Evolutionary conservation across 1,139 yeast genomes (phyloP), one percentile per base, ranked within the genome.

Genomic region (Debaryomyces sp.): DNA sequence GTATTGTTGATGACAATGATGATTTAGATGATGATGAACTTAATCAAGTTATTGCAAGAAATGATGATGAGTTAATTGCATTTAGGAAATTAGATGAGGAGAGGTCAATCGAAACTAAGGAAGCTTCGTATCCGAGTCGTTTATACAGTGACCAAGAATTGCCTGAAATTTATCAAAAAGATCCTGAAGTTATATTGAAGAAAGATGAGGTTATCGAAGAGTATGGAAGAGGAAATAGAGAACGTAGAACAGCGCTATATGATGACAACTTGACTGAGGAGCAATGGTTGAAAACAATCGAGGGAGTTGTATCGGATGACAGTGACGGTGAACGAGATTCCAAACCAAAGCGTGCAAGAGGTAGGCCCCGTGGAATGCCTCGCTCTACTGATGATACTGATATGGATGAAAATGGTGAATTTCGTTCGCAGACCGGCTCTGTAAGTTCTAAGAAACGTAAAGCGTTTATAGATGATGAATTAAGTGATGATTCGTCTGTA

Each of bases 221-320:
- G 24, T 79, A 81, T 47, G 85, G 84, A 7, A 78, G 89, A 62
- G 87, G 87, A 45, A 80, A 78, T 23, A 78, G 92, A 65, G 89
- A 85, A 59, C 79, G 89, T 44, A 85, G 84, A 61, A 70, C 75
- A 6, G 77, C 79, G 1, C 67, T 70, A 6, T 87, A 87, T 59
- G 89, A 85, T 55, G 92, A 86, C 60, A 81, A 85, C 51, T 67
- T 87, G 57, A 81, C 90, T 4, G 95, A 87, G 65, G 92, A 85
- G 52, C 91, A 87, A 64, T 87, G 94, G 94, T 70, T 87, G 51
- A 75, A 70, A 59, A 81, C 81, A 55, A 80, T 82, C 50, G 87
- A 82, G 41, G 81, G 80, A 1, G 65, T 73, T 12, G 62, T 68
- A 2, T 71, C 77, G 1, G 78, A 72, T 40, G 74, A 67, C 35